Conservation (phyloP, 768 basidiomycete genomes). For the Gymnopilus junonius region DNA sequence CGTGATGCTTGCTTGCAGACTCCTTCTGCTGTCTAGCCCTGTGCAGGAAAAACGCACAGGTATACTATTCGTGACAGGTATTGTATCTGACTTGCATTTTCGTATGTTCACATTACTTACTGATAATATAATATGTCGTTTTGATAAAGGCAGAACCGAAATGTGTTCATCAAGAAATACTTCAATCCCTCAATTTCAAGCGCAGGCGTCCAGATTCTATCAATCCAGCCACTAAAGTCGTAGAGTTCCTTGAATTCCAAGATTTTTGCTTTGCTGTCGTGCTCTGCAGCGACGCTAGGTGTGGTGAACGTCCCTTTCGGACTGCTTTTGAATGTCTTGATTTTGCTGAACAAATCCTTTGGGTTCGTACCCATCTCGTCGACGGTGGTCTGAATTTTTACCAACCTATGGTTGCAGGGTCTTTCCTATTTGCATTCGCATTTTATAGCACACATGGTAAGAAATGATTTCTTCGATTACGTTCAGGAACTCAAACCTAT, state of each 20-base stretch:
- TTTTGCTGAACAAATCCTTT: slow-evolving; percentile 10
- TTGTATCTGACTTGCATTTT: not conserved
- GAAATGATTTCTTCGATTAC: not conserved
- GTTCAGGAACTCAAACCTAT: not conserved
- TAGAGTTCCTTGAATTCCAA: slow-evolving; percentile 6
- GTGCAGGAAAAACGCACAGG: not conserved
- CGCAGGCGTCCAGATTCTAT: not conserved
- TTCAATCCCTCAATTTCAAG: not conserved
- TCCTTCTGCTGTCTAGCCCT: not conserved
- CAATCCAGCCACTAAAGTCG: not conserved
- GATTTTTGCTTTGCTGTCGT: slow-evolving; percentile 11
- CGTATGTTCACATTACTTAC: not conserved
- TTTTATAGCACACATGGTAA: not conserved
- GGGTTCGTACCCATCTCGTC: not conserved
- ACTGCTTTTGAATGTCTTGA: slow-evolving; percentile 9
- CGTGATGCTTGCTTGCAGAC: not conserved
- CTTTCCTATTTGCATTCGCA: not conserved
- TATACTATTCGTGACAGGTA: not conserved
- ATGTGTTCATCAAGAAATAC: slow-evolving; percentile 15
- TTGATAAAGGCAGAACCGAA: slow-evolving; percentile 6
- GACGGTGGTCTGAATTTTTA: not conserved
- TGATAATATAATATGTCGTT: not conserved
- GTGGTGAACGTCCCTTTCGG: slow-evolving; percentile 7
- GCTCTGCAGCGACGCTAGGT: slow-evolving; percentile 5
- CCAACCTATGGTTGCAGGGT: not conserved